phyloP scores from a whole-genome alignment of 768 basidiomycete genomes.

The Tremella mesenterica region DNA sequence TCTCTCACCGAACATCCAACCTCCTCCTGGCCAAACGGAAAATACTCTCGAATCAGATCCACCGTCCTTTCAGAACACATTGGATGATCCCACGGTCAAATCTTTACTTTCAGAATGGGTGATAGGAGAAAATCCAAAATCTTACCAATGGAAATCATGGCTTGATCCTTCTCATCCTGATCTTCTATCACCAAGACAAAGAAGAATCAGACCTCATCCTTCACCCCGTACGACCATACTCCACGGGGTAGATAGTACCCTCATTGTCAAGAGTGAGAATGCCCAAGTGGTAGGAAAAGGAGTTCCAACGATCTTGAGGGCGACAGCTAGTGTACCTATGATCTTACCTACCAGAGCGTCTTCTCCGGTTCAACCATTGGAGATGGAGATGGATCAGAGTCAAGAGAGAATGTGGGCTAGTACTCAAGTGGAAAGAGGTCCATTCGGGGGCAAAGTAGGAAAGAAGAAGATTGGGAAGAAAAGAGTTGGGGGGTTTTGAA shows the following conservation, averaged over 20 bases:
- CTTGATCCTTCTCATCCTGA: not conserved
- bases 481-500: constrained; percentile 32
- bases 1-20: not conserved
- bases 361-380: not conserved
- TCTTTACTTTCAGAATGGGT: constrained; percentile 8
- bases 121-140: not conserved
- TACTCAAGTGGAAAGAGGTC: constrained; percentile 32
- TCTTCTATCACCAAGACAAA: not conserved
- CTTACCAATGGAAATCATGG: constrained; percentile 10
- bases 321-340: not conserved
- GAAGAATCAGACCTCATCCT: not conserved
- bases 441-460: constrained; percentile 20
- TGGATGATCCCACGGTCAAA: not conserved
- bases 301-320: not conserved
- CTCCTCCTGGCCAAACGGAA: not conserved
- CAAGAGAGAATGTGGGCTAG: not conserved
- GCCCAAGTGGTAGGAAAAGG: not conserved
- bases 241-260: not conserved
- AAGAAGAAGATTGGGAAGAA: constrained; percentile 28
- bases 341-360: not conserved
- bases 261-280: not conserved
- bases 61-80: not conserved
- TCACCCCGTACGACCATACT: not conserved
- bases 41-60: not conserved
- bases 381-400: not conserved